Percentiles rank a stretch among this genome's conserved stretches.
Conservation (phyloP, 371 early-diverging fungal species). For the Mortierella sp. region DNA sequence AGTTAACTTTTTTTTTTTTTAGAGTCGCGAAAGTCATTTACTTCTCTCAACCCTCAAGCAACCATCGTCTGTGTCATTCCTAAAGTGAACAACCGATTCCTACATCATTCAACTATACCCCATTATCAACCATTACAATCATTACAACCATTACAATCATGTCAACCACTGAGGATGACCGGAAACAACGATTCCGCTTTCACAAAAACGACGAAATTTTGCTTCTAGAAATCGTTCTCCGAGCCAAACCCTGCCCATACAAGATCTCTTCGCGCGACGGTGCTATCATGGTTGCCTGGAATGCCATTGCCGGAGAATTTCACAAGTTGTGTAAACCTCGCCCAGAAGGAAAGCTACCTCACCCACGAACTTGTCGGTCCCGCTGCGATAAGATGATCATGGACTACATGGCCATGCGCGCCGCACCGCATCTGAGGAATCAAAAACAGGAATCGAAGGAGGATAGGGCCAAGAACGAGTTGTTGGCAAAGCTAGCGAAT, state of each 20-base stretch:
- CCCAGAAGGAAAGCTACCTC: conserved; percentile 43
- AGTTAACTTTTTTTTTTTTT: too few relatives aligned
- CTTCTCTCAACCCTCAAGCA: too few relatives aligned
- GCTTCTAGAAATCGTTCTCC: conserved; percentile 33
- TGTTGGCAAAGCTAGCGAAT: conserved; percentile 11
- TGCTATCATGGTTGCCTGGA: conserved; percentile 51
- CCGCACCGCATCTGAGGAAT: conserved; percentile 12
- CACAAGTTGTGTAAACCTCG: conserved; percentile 21
- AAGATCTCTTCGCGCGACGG: conserved; percentile 45
- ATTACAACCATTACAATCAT: not conserved
- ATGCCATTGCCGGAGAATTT: conserved; percentile 37
- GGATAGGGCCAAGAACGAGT: conserved; percentile 31
- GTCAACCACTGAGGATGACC: conserved; percentile 30
- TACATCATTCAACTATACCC: too few relatives aligned
- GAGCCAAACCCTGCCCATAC: conserved; percentile 42
- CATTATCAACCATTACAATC: too few relatives aligned
- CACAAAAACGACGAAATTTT: conserved; percentile 50
- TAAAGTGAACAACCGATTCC: too few relatives aligned
- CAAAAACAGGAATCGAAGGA: conserved; percentile 32
- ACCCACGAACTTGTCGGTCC: conserved; percentile 39
- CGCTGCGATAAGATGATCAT: conserved; percentile 47
- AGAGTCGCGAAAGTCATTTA: too few relatives aligned
- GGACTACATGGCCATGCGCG: conserved; percentile 29
- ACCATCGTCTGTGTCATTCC: too few relatives aligned
- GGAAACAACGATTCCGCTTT: conserved; percentile 47